These are phyloP conservation scores for Heterotrichella gracilis DNA, from an alignment of 352 stramenopile genomes.

Conservation along the genomic window DNA sequence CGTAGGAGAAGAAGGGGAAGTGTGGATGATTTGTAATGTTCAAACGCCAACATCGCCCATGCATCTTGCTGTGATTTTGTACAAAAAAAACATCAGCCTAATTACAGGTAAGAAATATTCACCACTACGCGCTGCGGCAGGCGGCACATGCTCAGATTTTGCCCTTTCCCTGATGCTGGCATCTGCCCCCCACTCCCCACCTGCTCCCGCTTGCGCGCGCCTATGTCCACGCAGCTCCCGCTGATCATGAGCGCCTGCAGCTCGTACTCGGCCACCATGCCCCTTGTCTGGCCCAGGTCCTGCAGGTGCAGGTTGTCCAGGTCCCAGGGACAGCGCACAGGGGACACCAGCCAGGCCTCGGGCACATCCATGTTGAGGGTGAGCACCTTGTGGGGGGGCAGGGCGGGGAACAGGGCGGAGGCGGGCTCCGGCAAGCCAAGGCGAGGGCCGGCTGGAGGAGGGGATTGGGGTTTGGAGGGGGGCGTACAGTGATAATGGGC, in stretches of 20 bases:
- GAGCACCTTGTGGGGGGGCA: conserved; percentile 41
- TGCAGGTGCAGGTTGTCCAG: conserved; percentile 45
- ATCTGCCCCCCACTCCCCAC: neutral
- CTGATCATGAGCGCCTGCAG: conserved; percentile 53
- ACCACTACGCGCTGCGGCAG: no score
- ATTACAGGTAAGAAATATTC: no score
- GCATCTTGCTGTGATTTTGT: no score
- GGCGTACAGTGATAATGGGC: no score
- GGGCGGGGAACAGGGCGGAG: conserved; percentile 32
- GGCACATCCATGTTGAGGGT: conserved; percentile 61
- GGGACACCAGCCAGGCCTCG: conserved; percentile 58
- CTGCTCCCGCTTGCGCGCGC: conserved; percentile 22
- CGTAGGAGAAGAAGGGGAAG: no score
- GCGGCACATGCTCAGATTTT: no score
- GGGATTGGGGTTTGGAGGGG: no score
- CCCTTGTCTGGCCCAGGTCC: neutral
- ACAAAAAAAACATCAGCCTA: no score
- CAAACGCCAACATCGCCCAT: no score
- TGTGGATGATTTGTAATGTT: no score
- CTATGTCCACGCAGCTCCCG: conserved; percentile 47
- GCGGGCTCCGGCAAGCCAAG: conserved; percentile 13
- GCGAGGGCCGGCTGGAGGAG: neutral
- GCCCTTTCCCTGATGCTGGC: neutral
- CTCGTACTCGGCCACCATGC: conserved; percentile 30
- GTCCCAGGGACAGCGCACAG: conserved; percentile 32